Evolutionary conservation across 805 yeast species (phyloP).

Genomic region (Candida vaughaniae): DNA sequence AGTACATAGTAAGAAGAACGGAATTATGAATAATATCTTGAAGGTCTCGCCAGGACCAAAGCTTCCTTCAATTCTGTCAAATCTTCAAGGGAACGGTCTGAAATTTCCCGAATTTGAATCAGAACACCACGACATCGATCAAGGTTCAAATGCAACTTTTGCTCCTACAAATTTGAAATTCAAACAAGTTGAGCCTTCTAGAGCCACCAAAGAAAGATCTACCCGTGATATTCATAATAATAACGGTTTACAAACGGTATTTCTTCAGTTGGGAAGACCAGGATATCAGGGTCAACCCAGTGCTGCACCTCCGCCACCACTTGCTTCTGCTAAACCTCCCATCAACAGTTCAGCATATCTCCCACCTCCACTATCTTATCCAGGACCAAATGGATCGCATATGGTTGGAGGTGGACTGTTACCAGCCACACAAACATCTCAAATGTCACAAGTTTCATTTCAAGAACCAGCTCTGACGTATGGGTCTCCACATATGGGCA

Average conservation of each 20-base stretch:
- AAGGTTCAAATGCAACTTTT: background rate
- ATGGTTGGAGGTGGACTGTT: too few relatives aligned
- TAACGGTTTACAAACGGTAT: slow-evolving; percentile 10
- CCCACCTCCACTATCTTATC: slow-evolving; percentile 7
- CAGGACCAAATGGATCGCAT: too few relatives aligned
- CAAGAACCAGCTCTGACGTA: background rate
- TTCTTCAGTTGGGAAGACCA: slow-evolving; percentile 7
- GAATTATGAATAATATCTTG: background rate
- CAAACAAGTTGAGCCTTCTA: slow-evolving; percentile 5
- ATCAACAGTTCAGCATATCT: slow-evolving; percentile 4
- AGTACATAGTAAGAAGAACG: background rate
- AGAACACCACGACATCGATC: background rate
- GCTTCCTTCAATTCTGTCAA: slow-evolving; percentile 7
- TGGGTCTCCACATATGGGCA: background rate
- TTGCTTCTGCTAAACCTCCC: slow-evolving; percentile 1
- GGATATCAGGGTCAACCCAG: background rate
- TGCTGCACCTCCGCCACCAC: background rate
- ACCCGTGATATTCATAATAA: slow-evolving; percentile 3
- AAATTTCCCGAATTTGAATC: too few relatives aligned
- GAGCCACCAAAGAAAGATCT: background rate
- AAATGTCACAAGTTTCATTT: too few relatives aligned
- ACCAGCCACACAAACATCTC: background rate
- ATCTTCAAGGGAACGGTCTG: too few relatives aligned
- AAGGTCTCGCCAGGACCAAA: background rate
- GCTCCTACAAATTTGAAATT: slow-evolving; percentile 1